These are phyloP conservation scores for Fusarium albidum DNA, from an alignment of 2,329 filamentous ascomycete species.

Conservation along the genomic window DNA sequence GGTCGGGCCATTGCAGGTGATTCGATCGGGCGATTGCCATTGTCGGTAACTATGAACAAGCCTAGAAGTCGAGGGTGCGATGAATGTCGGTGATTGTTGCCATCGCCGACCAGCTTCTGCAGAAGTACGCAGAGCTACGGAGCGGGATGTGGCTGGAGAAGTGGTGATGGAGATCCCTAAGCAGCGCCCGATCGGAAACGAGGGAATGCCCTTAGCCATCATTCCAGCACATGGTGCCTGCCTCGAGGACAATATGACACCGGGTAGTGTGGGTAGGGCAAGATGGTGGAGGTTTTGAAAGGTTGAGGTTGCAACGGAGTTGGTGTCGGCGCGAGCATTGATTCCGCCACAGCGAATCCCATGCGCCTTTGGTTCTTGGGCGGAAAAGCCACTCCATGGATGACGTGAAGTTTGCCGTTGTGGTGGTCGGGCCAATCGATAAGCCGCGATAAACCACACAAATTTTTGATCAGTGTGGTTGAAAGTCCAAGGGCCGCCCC, in stretches of 20 bases:
- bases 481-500: conserved; percentile 34
- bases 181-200: conserved; percentile 48
- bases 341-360: conserved; percentile 28
- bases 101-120: conserved; percentile 21
- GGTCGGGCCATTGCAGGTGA: conserved; percentile 3
- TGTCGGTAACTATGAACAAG: conserved; percentile 16
- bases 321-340: conserved; percentile 28
- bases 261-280: conserved; percentile 19
- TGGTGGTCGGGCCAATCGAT: conserved; percentile 46
- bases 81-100: conserved; percentile 14
- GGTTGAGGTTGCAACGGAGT: conserved; percentile 18
- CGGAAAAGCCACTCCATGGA: conserved; percentile 50
- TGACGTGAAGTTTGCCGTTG: conserved; percentile 46
- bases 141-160: conserved; percentile 34
- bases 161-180: conserved; percentile 41
- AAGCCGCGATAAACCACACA: conserved; percentile 52
- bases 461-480: conserved; percentile 45
- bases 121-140: conserved; percentile 21
- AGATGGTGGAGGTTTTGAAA: conserved; percentile 9
- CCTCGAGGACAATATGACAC: conserved; percentile 34
- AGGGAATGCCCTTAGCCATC: conserved; percentile 52
- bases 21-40: conserved; percentile 12
- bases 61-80: conserved; percentile 12
- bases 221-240: conserved; percentile 50
- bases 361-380: conserved; percentile 28